Base-by-base conservation (phyloP, 306 rosid species). In the Lagenaria siceraria region DNA sequence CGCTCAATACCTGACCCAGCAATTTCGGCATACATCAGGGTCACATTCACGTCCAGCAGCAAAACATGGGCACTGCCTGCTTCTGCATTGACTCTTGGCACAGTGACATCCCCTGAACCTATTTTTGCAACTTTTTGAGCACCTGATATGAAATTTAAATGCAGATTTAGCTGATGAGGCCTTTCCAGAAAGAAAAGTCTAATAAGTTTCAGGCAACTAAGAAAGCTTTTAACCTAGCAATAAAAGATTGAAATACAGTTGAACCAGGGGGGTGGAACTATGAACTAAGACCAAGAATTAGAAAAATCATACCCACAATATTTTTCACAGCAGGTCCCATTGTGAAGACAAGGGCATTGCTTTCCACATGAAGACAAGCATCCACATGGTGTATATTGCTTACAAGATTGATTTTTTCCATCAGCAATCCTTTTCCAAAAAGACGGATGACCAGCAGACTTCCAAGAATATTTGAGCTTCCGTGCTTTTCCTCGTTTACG, bases 21-120 rank as follows among this genome's bases (percentile, higher is more conserved):
- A 93, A 85, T 93, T 90, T 70, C 87, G 87, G 80, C 98, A 93
- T 52, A 93, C 97, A 84, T 93, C 97, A 10, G 98, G 96, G 77
- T 93, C 98, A 77, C 97, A 93, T 83, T 93, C 98, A 15, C 97
- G 89, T 33, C 80, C 84, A 11, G 96, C 96, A 48, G 98, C 98
- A 87, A 90, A 91, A 79, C 98, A 93, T 59, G 98, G 96, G 83
- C 98, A 93, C 35, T 86, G 89, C 58, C 98, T 86, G 87, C 92
- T 94, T 87, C 84, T 86, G 80, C 98, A 94, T 76, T 94, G 97
- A 83, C 97, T 85, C 79, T 87, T 94, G 18, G 82, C 87, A 78
- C 98, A 91, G 77, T 90, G 90, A 75, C 98, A 94, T 77, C 97
- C 97, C 84, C 97, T 83, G 77, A 91, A 94, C 29, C 97, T 84